Evolutionary conservation across 208 protist species (phyloP).

Genomic region (Trypanosoma scelopori): DNA sequence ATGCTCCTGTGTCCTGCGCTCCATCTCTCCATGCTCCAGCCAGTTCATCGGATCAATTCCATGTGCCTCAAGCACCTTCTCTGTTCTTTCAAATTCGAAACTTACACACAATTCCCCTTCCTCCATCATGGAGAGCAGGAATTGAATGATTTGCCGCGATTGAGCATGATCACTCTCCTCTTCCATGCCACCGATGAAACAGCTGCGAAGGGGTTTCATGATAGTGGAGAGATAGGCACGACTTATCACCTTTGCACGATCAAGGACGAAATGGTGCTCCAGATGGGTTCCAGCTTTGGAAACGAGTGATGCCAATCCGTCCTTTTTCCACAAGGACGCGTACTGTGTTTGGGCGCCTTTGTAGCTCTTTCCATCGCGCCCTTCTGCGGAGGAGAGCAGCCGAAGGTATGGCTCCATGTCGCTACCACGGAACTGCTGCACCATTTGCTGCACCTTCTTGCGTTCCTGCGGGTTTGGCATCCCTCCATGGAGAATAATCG

Average conservation of each 20-base stretch:
- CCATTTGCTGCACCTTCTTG: slow-evolving; percentile 12
- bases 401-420: slow-evolving; percentile 23
- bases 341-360: slow-evolving; percentile 12
- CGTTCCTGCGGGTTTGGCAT: slow-evolving; percentile 9
- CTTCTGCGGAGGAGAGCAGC: slow-evolving; percentile 15
- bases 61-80: background rate
- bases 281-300: slow-evolving; percentile 19
- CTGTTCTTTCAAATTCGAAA: slow-evolving; percentile 5
- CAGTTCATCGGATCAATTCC: background rate
- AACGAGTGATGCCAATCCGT: slow-evolving; percentile 21
- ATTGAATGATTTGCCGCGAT: slow-evolving; percentile 10
- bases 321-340: slow-evolving; percentile 5
- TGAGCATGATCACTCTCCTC: background rate
- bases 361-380: slow-evolving; percentile 27
- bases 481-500: slow-evolving; percentile 24
- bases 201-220: slow-evolving; percentile 7
- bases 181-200: background rate
- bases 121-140: slow-evolving; percentile 44
- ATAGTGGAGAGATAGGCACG: slow-evolving; percentile 34
- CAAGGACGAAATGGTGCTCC: slow-evolving; percentile 38
- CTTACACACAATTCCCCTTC: slow-evolving; percentile 24
- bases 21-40: background rate
- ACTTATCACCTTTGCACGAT: slow-evolving; percentile 38
- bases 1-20: background rate
- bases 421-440: slow-evolving; percentile 16